A percentile compares a stretch with the other conserved stretches of the same genome.
Conservation (phyloP, 768 basidiomycete genomes). For the Lentinula detonsa region DNA sequence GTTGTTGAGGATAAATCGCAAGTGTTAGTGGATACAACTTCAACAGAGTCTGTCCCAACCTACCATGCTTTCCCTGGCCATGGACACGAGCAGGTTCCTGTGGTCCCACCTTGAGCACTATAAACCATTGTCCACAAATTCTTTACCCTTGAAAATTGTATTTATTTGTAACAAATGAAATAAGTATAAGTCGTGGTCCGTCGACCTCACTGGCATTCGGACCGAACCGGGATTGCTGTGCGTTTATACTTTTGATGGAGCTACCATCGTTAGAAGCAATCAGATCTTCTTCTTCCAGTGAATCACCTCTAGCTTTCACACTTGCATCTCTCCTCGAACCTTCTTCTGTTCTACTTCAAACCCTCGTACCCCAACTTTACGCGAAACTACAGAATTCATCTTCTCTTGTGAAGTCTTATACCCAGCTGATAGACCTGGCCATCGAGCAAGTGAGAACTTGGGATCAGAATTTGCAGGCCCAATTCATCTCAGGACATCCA, state of each 20-base stretch:
- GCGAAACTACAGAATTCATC: constrained; percentile 15
- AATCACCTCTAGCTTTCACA: constrained; percentile 16
- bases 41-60: neutral
- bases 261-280: neutral
- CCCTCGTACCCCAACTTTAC: constrained; percentile 51
- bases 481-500: constrained; percentile 81
- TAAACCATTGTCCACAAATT: neutral
- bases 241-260: neutral
- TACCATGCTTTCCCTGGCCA: neutral
- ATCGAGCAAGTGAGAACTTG: constrained; percentile 46
- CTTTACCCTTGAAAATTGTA: neutral
- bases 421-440: constrained; percentile 49
- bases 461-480: constrained; percentile 42
- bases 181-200: neutral
- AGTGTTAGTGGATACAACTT: neutral
- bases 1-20: neutral
- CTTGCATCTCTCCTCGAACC: constrained; percentile 51
- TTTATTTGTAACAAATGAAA: neutral
- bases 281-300: neutral
- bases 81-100: neutral
- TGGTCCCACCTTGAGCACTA: neutral
- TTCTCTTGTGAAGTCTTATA: constrained; percentile 32
- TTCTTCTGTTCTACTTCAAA: constrained; percentile 47
- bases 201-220: neutral
- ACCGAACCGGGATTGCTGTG: neutral